Conservation (phyloP, 1,284 basidiomycete species). For the Marasmius oreades region DNA sequence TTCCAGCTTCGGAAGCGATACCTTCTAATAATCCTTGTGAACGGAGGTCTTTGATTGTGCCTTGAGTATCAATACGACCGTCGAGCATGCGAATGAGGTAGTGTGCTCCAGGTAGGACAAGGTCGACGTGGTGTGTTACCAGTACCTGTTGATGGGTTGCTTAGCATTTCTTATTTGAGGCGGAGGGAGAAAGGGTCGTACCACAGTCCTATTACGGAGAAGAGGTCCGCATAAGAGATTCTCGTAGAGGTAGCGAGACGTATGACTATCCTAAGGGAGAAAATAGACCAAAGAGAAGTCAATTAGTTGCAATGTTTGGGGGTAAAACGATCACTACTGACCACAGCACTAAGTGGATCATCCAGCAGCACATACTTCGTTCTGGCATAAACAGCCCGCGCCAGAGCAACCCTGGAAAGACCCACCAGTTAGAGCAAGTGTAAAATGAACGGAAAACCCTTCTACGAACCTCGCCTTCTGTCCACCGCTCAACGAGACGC, state of each 20-base stretch:
- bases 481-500: conserved; percentile 24
- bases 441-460: too few species aligned
- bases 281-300: background rate
- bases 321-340: too few species aligned
- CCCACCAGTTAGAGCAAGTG: too few species aligned
- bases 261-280: conserved; percentile 64
- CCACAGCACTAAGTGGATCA: conserved; percentile 17
- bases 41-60: conserved; percentile 57
- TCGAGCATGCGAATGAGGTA: conserved; percentile 75
- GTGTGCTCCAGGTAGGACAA: conserved; percentile 65
- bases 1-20: conserved; percentile 47
- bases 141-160: conserved; percentile 41
- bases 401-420: conserved; percentile 45
- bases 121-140: conserved; percentile 73
- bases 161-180: background rate
- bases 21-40: conserved; percentile 59
- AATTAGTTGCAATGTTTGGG: too few species aligned
- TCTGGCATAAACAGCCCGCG: conserved; percentile 19
- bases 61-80: conserved; percentile 68
- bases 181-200: conserved; percentile 29
- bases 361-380: conserved; percentile 17
- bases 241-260: conserved; percentile 65
- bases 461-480: too few species aligned
- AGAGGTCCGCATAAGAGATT: conserved; percentile 62
- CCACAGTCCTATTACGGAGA: conserved; percentile 63